A percentile compares a stretch with the other conserved stretches of the same genome.
Evolutionary conservation across 108 stramenopile genomes (phyloP).

Genomic region (Asterionellopsis glacialis): DNA sequence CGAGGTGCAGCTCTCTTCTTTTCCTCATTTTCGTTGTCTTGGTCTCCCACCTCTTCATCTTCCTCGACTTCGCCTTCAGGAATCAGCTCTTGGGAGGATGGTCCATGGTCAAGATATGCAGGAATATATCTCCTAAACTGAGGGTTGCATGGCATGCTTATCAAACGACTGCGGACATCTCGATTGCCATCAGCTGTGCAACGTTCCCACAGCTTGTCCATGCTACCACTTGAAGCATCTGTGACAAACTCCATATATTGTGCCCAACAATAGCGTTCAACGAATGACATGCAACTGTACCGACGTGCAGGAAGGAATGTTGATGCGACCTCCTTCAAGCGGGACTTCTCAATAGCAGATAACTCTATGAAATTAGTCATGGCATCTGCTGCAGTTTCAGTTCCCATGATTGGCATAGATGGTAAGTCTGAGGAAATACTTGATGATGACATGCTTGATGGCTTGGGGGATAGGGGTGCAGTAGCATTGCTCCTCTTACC

Average conservation of each 20-base stretch:
- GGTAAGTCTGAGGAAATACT: too few relatives aligned
- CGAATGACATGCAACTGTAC: constrained; percentile 50
- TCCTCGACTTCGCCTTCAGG: constrained; percentile 11
- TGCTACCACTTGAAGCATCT: constrained; percentile 6
- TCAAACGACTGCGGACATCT: constrained; percentile 67
- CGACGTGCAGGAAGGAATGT: constrained; percentile 58
- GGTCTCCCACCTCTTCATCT: constrained; percentile 13
- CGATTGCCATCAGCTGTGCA: constrained; percentile 75
- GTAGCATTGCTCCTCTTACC: neutral
- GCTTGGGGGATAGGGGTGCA: too few relatives aligned
- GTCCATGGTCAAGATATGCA: constrained; percentile 70
- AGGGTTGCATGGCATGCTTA: constrained; percentile 66
- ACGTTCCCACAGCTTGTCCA: constrained; percentile 67
- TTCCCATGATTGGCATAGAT: constrained; percentile 11
- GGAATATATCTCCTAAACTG: constrained; percentile 82
- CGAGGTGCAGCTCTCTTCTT: constrained; percentile 12
- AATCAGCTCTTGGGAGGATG: neutral
- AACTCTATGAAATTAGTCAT: constrained; percentile 82
- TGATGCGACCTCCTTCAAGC: constrained; percentile 46
- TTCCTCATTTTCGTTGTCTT: neutral
- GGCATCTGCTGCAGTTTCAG: constrained; percentile 70
- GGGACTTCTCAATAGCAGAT: constrained; percentile 56
- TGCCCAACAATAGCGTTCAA: constrained; percentile 73
- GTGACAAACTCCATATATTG: constrained; percentile 51
- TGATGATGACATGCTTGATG: too few relatives aligned